phyloP scores from a whole-genome alignment of 1,139 yeast genomes.

The Pichia sp. region DNA sequence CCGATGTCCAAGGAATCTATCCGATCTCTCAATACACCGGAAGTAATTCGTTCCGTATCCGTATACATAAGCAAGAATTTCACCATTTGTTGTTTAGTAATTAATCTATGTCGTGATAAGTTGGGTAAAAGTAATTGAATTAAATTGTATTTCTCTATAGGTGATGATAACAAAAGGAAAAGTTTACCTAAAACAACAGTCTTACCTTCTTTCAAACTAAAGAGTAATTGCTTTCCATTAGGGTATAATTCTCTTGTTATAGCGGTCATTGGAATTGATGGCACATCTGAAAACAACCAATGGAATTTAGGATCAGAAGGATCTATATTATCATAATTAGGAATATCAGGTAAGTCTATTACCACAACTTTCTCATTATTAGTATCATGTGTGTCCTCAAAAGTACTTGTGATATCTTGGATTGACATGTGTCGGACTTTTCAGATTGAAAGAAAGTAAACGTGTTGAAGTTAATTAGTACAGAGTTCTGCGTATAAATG shows the following conservation, averaged over 20 bases:
- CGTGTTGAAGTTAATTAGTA: too few relatives aligned
- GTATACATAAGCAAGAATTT: slow-evolving; percentile 5
- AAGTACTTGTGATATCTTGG: not conserved
- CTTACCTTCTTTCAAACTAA: not conserved
- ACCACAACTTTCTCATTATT: not conserved
- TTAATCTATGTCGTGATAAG: slow-evolving; percentile 3
- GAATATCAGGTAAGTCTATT: not conserved
- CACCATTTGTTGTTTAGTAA: slow-evolving; percentile 7
- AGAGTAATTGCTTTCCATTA: not conserved
- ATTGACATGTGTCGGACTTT: too few relatives aligned
- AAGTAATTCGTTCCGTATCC: slow-evolving; percentile 1
- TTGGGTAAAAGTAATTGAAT: slow-evolving; percentile 5
- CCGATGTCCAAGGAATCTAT: slow-evolving; percentile 9
- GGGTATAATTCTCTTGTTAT: not conserved
- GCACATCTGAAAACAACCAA: not conserved
- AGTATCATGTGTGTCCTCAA: not conserved
- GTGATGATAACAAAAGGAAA: slow-evolving; percentile 2
- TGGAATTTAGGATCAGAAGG: not conserved
- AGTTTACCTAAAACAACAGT: not conserved
- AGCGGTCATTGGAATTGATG: not conserved
- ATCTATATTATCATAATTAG: not conserved
- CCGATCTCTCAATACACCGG: slow-evolving; percentile 5
- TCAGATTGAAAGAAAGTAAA: too few relatives aligned
- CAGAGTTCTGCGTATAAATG: too few relatives aligned
- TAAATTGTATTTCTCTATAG: slow-evolving; percentile 7